Percentiles rank a stretch among this genome's conserved stretches.
These are phyloP conservation scores for sweet orange (Citrus sinensis) DNA, from an alignment of 345 rosid genomes.

Conservation along the genomic window DVS_A1.0 CM039163.1:10419501-10420000, in stretches of 20 bases:
- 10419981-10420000: slow-evolving; percentile 37
- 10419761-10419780: not conserved
- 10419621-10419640: slow-evolving; percentile 46
- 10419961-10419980: slow-evolving; percentile 20
- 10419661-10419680: slow-evolving; percentile 40
- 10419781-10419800: slow-evolving; percentile 32
- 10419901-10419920: not conserved
- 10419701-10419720: not conserved
- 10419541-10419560: not conserved
- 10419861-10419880: slow-evolving; percentile 15
- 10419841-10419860: slow-evolving; percentile 26
- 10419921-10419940: slow-evolving; percentile 26
- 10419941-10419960: slow-evolving; percentile 5
- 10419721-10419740: not conserved
- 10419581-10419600: slow-evolving; percentile 38
- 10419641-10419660: slow-evolving; percentile 41
- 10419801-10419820: slow-evolving; percentile 36
- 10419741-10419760: not conserved
- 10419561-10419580: not conserved
- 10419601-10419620: slow-evolving; percentile 57
- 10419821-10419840: slow-evolving; percentile 26
- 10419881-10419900: slow-evolving; percentile 20
- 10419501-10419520: slow-evolving; percentile 17
- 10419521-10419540: too few relatives aligned
- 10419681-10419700: slow-evolving; percentile 45